Base-by-base conservation (phyloP, 768 basidiomycete genomes). In the Leucocoprinus leucothites region DNA sequence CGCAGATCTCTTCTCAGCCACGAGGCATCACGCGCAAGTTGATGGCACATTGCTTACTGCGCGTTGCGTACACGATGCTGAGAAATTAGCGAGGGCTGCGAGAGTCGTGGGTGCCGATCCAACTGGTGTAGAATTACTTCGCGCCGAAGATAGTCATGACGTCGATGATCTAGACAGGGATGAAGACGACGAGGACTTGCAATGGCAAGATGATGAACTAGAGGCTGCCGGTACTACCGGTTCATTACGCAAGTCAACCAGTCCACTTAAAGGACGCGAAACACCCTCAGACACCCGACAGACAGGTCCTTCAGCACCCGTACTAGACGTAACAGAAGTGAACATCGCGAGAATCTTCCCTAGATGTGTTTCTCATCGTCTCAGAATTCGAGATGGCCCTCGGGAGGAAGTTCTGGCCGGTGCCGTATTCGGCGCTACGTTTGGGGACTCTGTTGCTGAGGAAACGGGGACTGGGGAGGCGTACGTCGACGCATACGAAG, bases 261-360 rank as follows among this genome's bases (percentile, higher is more conserved):
- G n/a, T n/a, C 31, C 5, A 13, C 13, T 34, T 34, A 6, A 13
- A 34, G 31, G 31, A 6, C 13, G 5, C 31, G 13, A 26, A 34
- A n/a, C 43, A 45, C 11, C 43, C 22, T 47, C 45, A 9, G 25
- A 47, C 22, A 3, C 21, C 36, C 53, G 7, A 55, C 56, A 2
- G 55, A 49, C 8, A 41, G 31, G 45, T 31, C 34, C n/a, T 16
- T n/a, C 24, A 22, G 28, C 24, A 14, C 14, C 34, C 25, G 42
- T 36, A 21, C 36, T 50, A 26, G 86, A 87, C 55, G 82, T 88
- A 3, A 85, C 85, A 4, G 87, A 89, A 65, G 84, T 84, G 54
- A 87, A 92, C 61, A 76, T 89, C 58, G 86, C 86, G 53, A 78
- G 87, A 56, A 82, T 90, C 25, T 80, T 89, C 58, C 87, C 87